A percentile compares a stretch with the other conserved stretches of the same genome.
These are phyloP conservation scores for Xylaria sp. DNA, from an alignment of 495 filamentous ascomycete genomes.

Conservation along the genomic window DNA sequence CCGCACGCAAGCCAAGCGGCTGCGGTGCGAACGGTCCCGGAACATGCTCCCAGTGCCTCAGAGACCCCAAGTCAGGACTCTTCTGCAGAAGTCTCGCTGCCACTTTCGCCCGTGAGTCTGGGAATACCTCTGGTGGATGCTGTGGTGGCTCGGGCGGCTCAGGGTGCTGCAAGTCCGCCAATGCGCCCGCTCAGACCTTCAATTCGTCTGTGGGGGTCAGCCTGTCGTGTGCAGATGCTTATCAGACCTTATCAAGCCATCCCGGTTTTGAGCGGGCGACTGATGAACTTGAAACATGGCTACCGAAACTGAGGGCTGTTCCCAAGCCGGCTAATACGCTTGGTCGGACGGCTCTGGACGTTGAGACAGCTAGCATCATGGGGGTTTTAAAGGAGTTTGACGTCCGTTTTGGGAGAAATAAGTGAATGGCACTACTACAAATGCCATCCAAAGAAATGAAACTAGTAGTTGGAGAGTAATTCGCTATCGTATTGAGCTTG, in stretches of 20 bases:
- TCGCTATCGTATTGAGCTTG: not conserved
- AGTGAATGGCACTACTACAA: conserved; percentile 22
- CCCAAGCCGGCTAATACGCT: conserved; percentile 39
- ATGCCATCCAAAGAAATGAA: not conserved
- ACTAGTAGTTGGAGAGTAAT: not conserved
- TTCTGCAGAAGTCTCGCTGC: conserved; percentile 88
- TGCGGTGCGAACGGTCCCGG: conserved; percentile 77
- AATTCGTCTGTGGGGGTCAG: conserved; percentile 41
- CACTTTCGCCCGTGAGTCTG: conserved; percentile 54
- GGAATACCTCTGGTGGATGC: conserved; percentile 41
- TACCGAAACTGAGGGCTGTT: conserved; percentile 74
- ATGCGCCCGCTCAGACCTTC: conserved; percentile 19
- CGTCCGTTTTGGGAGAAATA: conserved; percentile 68
- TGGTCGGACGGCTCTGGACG: conserved; percentile 70
- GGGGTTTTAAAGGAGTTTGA: conserved; percentile 84
- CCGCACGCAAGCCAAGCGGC: conserved; percentile 34
- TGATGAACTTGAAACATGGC: conserved; percentile 75
- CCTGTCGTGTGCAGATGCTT: conserved; percentile 77
- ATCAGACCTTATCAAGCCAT: conserved; percentile 81
- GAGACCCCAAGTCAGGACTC: conserved; percentile 78
- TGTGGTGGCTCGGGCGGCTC: conserved; percentile 48
- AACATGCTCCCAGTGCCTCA: conserved; percentile 78
- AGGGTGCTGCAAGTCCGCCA: conserved; percentile 41
- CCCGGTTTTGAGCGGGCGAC: conserved; percentile 78
- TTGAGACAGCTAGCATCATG: conserved; percentile 88